Evolutionary conservation across 148 eudicot genomes (phyloP), one percentile per base, ranked within the genome.

Genomic region (Spergularia marina): DNA sequence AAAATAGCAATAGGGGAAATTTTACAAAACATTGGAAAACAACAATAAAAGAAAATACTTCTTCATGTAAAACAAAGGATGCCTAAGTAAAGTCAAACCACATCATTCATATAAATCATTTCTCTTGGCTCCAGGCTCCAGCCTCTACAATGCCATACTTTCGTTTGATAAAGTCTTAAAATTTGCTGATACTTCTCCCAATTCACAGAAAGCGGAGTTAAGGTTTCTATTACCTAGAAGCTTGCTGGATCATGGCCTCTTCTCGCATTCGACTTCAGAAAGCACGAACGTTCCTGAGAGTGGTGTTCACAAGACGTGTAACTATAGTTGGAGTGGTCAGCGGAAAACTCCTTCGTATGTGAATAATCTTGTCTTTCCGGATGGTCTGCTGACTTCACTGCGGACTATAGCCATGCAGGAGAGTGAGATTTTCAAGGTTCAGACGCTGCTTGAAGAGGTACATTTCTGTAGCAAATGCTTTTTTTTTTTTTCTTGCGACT

Each of bases 351-450:
- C 98, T 25, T 83, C 94, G 41, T 95, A 91, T 67, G 57, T 82
- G 41, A 84, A 84, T 71, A 87, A 91, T 39, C 91, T 93, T 74
- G 97, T 93, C 81, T 89, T 93, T 74, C 98, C 97, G 12, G 92
- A 88, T 73, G 91, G 89, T 10, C 86, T 93, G 70, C 70, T 93
- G 76, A 81, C 90, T 81, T 78, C 97, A 44, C 82, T 93, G 84
- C 87, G 98, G 85, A 93, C 98, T 68, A 79, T 93, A 83, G 84
- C 98, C 80, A 88, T 93, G 94, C 86, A 84, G 57, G 97, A 93
- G 77, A 79, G 81, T 53, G 92, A 93, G 75, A 77, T 91, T 60
- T 85, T 83, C 74, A 87, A 80, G 76, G 98, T 88, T 70, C 84
- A 91, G 75, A 83, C 94, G 30, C 78, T 91, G 71, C 91, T 93